Base-by-base conservation (phyloP, 2,329 filamentous ascomycete species). In the Neospermospora avenae region DNA sequence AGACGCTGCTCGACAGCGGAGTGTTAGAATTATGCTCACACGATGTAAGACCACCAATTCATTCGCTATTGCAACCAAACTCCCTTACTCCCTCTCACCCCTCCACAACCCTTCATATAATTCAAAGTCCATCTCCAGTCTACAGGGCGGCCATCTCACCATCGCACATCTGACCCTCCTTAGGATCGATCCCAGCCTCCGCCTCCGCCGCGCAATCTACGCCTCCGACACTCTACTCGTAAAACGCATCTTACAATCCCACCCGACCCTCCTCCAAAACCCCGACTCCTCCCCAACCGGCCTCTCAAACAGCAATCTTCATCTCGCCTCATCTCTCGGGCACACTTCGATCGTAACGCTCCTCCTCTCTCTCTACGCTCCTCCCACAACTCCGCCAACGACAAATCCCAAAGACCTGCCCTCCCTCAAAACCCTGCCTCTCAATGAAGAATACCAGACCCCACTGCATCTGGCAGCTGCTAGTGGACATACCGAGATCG, bases 241-340 rank as follows among this genome's bases (percentile, higher is more conserved):
- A 67, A 77, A 82, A 67, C 89, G 91, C 72, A 92, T 96, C 72
- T 80, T 96, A 66, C 83, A 81, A 65, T 86, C 86, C 61, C 86
- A 93, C 70, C 89, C 88, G 0, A 72, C 77, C 18, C 83, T 88
- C 64, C 79, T 96, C 28, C 87, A 88, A 70, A 96, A 96, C 71
- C 90, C 91, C 2, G 90, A 96, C 74, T 83, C 84, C 68, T 83
- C 85, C 3, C 66, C 69, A 20, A 70, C 74, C 8, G 84, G 83
- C 53, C 86, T 90, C 66, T 89, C 88, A 73, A 95, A 96, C 77
- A 93, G 91, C 2, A 91, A 86, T 65, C 81, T 96, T 41, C 91
- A 96, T 74, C 81, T 96, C 2, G 90, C 91, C 45, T 89, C 89
- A 11, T 84, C 84, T 7, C 80, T 91, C 59, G 91, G 91, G 55